Base-by-base conservation (phyloP, 2,329 filamentous ascomycete genomes). In the Fusarium sp. region DNA sequence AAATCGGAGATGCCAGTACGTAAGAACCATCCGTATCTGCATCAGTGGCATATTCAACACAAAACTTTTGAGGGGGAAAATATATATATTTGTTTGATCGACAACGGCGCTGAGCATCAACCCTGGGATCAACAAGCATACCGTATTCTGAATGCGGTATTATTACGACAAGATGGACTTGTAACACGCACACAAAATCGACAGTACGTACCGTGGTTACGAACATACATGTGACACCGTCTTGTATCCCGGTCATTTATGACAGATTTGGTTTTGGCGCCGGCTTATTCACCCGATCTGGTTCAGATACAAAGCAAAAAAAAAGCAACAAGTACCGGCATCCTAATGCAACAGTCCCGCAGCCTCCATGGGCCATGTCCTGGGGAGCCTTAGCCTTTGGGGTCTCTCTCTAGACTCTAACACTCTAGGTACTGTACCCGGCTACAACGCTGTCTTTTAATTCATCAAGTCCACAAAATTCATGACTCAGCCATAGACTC, bases 241-340 rank as follows among this genome's bases (percentile, higher is more conserved):
- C 25, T 30, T 49, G 38, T 54, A 57, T 60, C 56, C 58, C 40
- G 61, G 56, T 70, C 62, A 58, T 72, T 59, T 64, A 59, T 71
- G 63, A 72, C 58, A 74, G 63, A 65, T 53, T 69, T 37, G 40
- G 60, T 49, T 47, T 35, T 63, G 59, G 71, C 62, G 71, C 59
- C 71, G 67, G 71, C 56, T 72, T 60, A 62, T 62, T 61, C 53
- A 52, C 71, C 71, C 67, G 71, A 74, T 74, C 71, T 74, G 71
- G 71, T 60, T 72, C 71, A 72, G 56, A 64, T 56, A 68, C 66
- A 74, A 74, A 72, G 69, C 58, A 71, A 71, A 54, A 62, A 54
- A 62, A 59, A 59, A 56, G 69, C 67, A 57, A 63, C 69, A 71
- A 71, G 71, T 74, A 74, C 71, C 71, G 71, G 68, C 71, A 74